Evolutionary conservation across 306 rosid species (phyloP), one percentile per base, ranked within the genome.

Genomic region (Ziziphus jujuba): DNA sequence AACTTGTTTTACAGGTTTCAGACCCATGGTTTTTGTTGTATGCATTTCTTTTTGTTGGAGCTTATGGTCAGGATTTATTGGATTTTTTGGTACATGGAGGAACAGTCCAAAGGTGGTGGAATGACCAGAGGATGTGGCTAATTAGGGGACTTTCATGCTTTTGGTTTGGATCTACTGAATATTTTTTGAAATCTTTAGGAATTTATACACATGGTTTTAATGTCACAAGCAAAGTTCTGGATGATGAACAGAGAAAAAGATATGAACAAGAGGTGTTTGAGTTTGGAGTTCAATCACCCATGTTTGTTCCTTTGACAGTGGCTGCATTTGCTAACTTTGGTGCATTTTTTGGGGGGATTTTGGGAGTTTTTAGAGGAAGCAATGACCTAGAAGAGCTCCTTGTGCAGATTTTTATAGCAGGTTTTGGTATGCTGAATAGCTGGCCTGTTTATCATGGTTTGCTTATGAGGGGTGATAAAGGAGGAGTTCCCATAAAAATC

Each of bases 111-210:
- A 69, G 50, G 38, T 80, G 83, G 85, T 84, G 88, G 81, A 77
- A 68, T 43, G 77, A 80, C n/a, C 85, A 84, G 20, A 77, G 85
- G 56, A 80, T 80, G 58, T 80, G 88, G 88, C 66, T 81, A 72
- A 19, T 74, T 44, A 77, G 78, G 48, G 65, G 75, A 3, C 67
- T 74, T 19, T 71, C 85, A 12, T 35, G 77, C 61, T 51, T 1
- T 54, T 15, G 69, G 21, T 80, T 84, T 28, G 85, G 77, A 23
- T 25, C 20, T 8, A 21, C 20, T 0, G 88, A 80, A 78, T 77
- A 44, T 59, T n/a, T 55, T 0, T 35, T 74, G 19, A 63, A 67
- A 14, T 71, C 63, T 15, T 21, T 77, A 2, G 72, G 79, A 20
- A 63, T 77, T 68, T 67, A 76, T 5, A 2, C 77, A 2, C 38